These are phyloP conservation scores for Elongisporangium undulatum DNA, from an alignment of 352 stramenopile genomes.

Conservation along the genomic window DNA sequence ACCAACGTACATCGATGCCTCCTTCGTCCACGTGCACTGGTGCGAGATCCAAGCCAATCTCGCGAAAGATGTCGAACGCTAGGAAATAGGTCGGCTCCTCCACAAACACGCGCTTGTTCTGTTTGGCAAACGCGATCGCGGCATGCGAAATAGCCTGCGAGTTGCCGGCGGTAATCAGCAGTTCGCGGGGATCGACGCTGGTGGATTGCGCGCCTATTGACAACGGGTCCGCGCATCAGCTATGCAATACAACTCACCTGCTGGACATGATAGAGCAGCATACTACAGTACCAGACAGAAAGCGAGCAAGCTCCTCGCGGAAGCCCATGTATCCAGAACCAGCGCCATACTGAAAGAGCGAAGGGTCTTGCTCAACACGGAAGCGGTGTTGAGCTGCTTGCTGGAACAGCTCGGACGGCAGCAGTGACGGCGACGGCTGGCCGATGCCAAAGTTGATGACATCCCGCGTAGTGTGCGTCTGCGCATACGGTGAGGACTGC, in stretches of 20 bases:
- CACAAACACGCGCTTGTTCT: conserved; percentile 85
- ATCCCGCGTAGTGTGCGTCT: conserved; percentile 50
- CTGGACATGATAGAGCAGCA: background rate
- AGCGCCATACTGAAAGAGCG: conserved; percentile 72
- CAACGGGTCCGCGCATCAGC: background rate
- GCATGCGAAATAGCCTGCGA: conserved; percentile 90
- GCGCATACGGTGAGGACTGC: conserved; percentile 63
- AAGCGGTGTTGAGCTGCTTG: conserved; percentile 45
- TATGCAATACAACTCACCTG: background rate
- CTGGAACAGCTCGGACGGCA: conserved; percentile 65
- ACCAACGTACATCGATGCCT: conserved; percentile 56
- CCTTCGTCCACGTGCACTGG: conserved; percentile 71
- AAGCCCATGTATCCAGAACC: conserved; percentile 69
- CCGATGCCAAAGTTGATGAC: conserved; percentile 87
- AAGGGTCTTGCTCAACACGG: conserved; percentile 36
- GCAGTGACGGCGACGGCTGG: conserved; percentile 69
- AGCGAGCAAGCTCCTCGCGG: conserved; percentile 50
- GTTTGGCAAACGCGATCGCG: conserved; percentile 62
- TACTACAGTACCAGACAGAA: conserved; percentile 61
- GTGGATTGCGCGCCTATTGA: conserved; percentile 16
- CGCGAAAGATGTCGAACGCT: conserved; percentile 88
- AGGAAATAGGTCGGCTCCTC: conserved; percentile 94
- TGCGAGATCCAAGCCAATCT: conserved; percentile 79
- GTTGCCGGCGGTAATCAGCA: conserved; percentile 90
- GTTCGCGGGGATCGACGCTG: conserved; percentile 31